phyloP scores from a whole-genome alignment of 768 basidiomycete species.

The Mycena kentingensis region DNA sequence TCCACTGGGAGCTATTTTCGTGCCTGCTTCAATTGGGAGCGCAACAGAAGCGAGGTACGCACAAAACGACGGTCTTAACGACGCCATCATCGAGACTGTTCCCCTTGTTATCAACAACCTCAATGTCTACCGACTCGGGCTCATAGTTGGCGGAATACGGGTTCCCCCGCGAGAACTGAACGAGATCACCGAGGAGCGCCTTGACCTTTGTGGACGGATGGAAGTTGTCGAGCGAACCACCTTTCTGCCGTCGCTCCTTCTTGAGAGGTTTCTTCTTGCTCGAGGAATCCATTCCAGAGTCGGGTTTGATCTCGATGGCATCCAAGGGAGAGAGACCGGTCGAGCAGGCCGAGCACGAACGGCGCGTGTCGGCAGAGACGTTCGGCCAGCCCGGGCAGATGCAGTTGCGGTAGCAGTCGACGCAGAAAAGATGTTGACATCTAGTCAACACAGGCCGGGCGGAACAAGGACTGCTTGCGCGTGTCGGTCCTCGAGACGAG shows the following conservation, averaged over 20 bases:
- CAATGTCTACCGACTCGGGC: constrained; percentile 67
- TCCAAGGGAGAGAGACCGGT: constrained; percentile 66
- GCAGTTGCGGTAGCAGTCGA: constrained; percentile 78
- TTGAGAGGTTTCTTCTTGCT: constrained; percentile 66
- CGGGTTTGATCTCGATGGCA: constrained; percentile 79
- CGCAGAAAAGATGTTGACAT: constrained; percentile 93
- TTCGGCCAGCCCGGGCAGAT: constrained; percentile 84
- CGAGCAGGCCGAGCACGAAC: constrained; percentile 80
- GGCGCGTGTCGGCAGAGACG: constrained; percentile 53
- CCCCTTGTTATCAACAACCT: constrained; percentile 77
- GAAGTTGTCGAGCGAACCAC: constrained; percentile 53
- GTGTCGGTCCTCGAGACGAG: constrained; percentile 68
- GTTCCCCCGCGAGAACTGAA: constrained; percentile 80
- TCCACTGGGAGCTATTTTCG: constrained; percentile 82
- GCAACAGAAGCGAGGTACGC: constrained; percentile 38
- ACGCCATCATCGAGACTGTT: constrained; percentile 67
- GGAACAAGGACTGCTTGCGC: constrained; percentile 68
- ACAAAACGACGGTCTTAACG: constrained; percentile 96
- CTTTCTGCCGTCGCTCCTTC: constrained; percentile 68
- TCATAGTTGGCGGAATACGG: constrained; percentile 89
- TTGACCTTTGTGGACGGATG: constrained; percentile 88
- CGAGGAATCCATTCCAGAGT: constrained; percentile 45
- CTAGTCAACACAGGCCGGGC: constrained; percentile 78
- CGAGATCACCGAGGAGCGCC: constrained; percentile 76
- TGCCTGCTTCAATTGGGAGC: constrained; percentile 14